Conservation (phyloP, 2,329 filamentous ascomycete species). For the Cylindrodendrum hubeiense region DNA sequence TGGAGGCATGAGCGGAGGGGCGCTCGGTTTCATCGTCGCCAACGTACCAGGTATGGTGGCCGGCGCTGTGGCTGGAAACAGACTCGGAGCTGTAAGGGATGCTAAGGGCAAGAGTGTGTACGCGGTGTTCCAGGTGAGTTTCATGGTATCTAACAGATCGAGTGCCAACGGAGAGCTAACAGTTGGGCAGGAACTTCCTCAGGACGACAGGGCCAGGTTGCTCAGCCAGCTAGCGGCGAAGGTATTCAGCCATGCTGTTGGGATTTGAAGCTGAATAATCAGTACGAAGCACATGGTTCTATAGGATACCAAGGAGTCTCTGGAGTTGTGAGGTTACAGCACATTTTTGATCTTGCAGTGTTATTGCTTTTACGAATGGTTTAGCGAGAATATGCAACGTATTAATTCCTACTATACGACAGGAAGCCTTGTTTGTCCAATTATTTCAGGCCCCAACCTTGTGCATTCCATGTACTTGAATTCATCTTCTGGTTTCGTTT, state of each 20-base stretch:
- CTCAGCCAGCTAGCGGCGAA: conserved; percentile 87
- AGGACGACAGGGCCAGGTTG: conserved; percentile 83
- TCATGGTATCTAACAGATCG: neutral
- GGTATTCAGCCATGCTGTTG: conserved; percentile 85
- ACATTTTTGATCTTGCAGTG: neutral
- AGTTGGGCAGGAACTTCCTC: conserved; percentile 77
- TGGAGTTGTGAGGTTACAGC: conserved; percentile 9
- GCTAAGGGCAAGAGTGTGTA: conserved; percentile 96
- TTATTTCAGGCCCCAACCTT: neutral
- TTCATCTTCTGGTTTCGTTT: neutral
- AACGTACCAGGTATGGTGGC: conserved; percentile 92
- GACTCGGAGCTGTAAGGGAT: conserved; percentile 90
- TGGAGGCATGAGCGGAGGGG: conserved; percentile 87
- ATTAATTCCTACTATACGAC: neutral
- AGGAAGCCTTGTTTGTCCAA: neutral
- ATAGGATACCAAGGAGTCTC: conserved; percentile 22
- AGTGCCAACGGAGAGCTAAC: conserved; percentile 7
- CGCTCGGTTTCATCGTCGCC: conserved; percentile 93
- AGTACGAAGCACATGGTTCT: neutral
- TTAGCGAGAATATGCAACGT: neutral
- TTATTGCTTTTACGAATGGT: neutral
- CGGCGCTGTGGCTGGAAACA: conserved; percentile 91
- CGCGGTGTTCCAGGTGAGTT: conserved; percentile 78
- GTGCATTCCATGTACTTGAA: neutral
- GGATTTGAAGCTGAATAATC: conserved; percentile 52